Conservation (phyloP, 768 basidiomycete genomes). For the Amanita phalloides region DNA sequence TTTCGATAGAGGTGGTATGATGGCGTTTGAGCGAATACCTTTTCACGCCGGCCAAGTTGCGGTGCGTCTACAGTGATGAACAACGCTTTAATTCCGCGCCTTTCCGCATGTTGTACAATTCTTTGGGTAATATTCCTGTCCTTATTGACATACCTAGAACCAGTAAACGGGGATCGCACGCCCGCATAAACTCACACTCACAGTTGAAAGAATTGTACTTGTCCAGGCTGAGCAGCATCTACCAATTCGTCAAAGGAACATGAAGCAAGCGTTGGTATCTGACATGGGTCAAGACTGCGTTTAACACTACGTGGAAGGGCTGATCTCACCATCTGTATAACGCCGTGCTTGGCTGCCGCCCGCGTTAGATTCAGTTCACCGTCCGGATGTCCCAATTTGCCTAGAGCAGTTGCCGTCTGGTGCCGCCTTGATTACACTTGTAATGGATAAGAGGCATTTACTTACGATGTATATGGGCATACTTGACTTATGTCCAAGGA, state of each 20-base stretch:
- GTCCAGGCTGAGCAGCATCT: slow-evolving; percentile 71
- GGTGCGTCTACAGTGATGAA: slow-evolving; percentile 99
- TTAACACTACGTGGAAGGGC: not conserved
- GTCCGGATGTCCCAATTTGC: slow-evolving; percentile 92
- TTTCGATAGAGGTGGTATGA: not conserved
- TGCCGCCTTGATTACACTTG: not conserved
- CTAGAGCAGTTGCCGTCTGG: slow-evolving; percentile 70
- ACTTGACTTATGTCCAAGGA: slow-evolving; percentile 63
- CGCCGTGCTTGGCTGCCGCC: slow-evolving; percentile 64
- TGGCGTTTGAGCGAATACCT: slow-evolving; percentile 23
- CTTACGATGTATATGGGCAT: slow-evolving; percentile 79
- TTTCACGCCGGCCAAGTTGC: slow-evolving; percentile 88
- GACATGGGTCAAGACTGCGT: not conserved
- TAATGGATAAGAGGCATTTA: not conserved
- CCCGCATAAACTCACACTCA: slow-evolving; percentile 15
- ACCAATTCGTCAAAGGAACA: slow-evolving; percentile 95
- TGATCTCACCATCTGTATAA: slow-evolving; percentile 37
- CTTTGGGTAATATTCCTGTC: slow-evolving; percentile 78
- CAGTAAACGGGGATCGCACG: not conserved
- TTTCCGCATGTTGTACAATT: slow-evolving; percentile 84
- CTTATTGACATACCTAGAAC: slow-evolving; percentile 75
- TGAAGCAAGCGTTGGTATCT: slow-evolving; percentile 94
- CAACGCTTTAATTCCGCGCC: slow-evolving; percentile 81
- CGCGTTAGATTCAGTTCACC: slow-evolving; percentile 88
- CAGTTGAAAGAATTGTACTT: slow-evolving; percentile 83